Evolutionary conservation across 2,329 filamentous ascomycete genomes (phyloP), one percentile per base, ranked within the genome.

Genomic region (Ophiostoma fasciatum): DNA sequence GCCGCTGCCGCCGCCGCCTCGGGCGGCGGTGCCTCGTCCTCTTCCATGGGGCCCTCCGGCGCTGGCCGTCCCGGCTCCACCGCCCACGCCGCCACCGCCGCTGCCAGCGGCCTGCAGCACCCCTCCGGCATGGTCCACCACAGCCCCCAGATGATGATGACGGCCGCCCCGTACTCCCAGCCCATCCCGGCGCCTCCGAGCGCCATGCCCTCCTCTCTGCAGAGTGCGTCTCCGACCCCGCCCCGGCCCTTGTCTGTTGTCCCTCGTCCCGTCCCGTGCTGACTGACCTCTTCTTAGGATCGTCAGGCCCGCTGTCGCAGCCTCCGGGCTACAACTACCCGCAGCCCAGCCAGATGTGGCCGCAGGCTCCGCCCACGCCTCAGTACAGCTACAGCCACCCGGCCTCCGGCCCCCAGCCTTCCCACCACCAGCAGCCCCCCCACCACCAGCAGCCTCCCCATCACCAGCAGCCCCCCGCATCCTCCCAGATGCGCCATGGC

Each of bases 171-270:
- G 2, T 92, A 85, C 56, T 73, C 77, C 36, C 79, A 78, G 50
- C 70, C 81, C 36, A 64, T 77, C n/a, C n/a, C n/a, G n/a, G n/a
- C n/a, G n/a, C n/a, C n/a, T n/a, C n/a, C n/a, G n/a, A n/a, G n/a
- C 34, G 76, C 82, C 50, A 69, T 78, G 25, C 81, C 81, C 50
- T 78, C 73, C 50, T 67, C 77, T 27, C 74, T 85, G 51, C 80
- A n/a, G n/a, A n/a, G n/a, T n/a, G n/a, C n/a, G n/a, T n/a, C n/a
- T n/a, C n/a, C n/a, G n/a, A n/a, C n/a, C n/a, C n/a, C n/a, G n/a
- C n/a, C n/a, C n/a, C n/a, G n/a, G n/a, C n/a, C n/a, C n/a, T n/a
- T n/a, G n/a, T n/a, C n/a, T n/a, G n/a, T n/a, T n/a, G n/a, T n/a
- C n/a, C n/a, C n/a, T n/a, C n/a, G n/a, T n/a, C n/a, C n/a, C n/a